phyloP scores from a whole-genome alignment of 1,284 basidiomycete species.

The Ganoderma meredithae region DNA sequence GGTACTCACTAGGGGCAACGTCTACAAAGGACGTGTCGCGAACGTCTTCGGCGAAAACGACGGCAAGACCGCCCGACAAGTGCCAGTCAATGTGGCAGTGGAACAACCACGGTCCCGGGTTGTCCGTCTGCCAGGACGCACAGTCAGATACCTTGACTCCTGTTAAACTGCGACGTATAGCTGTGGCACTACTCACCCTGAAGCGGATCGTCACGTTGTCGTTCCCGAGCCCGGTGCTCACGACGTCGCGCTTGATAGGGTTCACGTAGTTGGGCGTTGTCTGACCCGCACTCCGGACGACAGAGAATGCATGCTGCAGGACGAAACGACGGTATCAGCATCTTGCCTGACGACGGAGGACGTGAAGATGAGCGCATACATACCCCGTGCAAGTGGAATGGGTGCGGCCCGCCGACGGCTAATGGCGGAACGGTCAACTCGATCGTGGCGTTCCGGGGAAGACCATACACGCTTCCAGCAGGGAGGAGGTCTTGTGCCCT shows the following conservation, averaged over 20 bases:
- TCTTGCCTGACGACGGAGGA: not conserved
- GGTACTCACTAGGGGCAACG: not conserved
- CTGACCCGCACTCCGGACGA: slow-evolving; percentile 32
- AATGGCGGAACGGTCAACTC: slow-evolving; percentile 45
- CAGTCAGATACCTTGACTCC: too few relatives aligned
- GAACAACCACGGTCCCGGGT: slow-evolving; percentile 44
- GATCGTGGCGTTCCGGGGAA: slow-evolving; percentile 42
- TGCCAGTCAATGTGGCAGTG: slow-evolving; percentile 46
- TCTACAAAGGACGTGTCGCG: slow-evolving; percentile 11
- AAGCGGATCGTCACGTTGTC: slow-evolving; percentile 42
- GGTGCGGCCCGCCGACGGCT: slow-evolving; percentile 38
- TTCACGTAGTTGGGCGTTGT: slow-evolving; percentile 46
- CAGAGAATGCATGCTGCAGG: slow-evolving; percentile 35
- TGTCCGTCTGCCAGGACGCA: slow-evolving; percentile 31
- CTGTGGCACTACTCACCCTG: slow-evolving; percentile 17
- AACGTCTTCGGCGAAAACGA: slow-evolving; percentile 43
- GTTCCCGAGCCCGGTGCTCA: slow-evolving; percentile 33
- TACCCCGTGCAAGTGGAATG: slow-evolving; percentile 51
- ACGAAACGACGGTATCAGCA: not conserved
- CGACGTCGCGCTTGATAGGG: slow-evolving; percentile 42
- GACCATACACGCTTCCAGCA: slow-evolving; percentile 39
- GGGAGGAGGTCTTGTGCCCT: slow-evolving; percentile 42
- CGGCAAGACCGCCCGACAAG: slow-evolving; percentile 40
- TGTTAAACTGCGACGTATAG: too few relatives aligned
- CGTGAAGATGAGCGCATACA: not conserved